Evolutionary conservation across 805 yeast species (phyloP), one percentile per base, ranked within the genome.

Genomic region (Yarrowia yakushimensis): DNA sequence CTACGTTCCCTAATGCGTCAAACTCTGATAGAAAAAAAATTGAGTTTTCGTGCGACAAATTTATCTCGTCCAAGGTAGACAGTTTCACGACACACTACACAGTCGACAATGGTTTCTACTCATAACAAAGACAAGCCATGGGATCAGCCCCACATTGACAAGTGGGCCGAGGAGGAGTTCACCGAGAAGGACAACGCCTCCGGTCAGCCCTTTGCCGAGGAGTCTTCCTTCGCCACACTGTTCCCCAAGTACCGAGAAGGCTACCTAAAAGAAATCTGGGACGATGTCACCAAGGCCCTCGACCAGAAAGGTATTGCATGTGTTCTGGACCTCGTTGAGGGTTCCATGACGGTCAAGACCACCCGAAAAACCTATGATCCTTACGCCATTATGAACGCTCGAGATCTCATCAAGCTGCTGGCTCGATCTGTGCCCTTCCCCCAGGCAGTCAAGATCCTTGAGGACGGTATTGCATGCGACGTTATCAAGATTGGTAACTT

Each of bases 401-500:
- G 99, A 73, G 99, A 94, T 75, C 80, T 94, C 73, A 90, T 94
- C 71, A 94, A 93, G 75, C 81, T 94, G 61, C 79, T 94, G 68
- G 97, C 98, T 0, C 85, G 99, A 75, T 90, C 97, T 2, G 99
- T 94, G 39, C 98, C 99, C 27, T 88, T 88, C 68, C 97, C 97
- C 3, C 99, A 94, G 74, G 98, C 98, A 0, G 84, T 90, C 27
- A 93, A 90, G 77, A 87, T 94, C 48, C 76, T 94, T 64, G 88
- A 91, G 69, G 97, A 93, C 71, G 97, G 92, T 67, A 79, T 87
- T 69, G 97, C 97, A 0, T 92, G 97, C 77, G 99, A 94, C 70
- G 94, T 94, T 55, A 89, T 94, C 67, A 94, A 94, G 79, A 93
- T 94, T 73, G 97, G 97, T 18, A 88, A 85, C 70, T 82, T 87